Evolutionary conservation across 2,329 filamentous ascomycete genomes (phyloP).

Genomic region (Colletotrichum chrysophilum): DNA sequence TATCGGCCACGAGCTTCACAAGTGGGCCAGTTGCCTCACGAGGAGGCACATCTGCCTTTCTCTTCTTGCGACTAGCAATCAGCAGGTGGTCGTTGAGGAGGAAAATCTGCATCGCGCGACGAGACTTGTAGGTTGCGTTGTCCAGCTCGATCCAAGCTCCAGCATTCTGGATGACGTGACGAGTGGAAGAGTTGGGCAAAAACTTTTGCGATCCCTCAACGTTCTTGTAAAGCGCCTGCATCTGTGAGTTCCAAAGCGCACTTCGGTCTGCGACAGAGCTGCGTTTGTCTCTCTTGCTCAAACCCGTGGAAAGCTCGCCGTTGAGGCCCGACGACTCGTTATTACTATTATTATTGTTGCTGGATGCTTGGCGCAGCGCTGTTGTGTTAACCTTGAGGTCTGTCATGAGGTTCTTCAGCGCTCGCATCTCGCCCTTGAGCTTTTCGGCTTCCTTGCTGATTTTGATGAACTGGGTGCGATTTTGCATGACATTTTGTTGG

Average conservation of each 20-base stretch:
- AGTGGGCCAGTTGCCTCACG: conserved; percentile 52
- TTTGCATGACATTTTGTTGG: conserved; percentile 95
- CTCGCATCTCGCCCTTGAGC: conserved; percentile 94
- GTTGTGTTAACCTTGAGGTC: conserved; percentile 84
- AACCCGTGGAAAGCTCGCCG: conserved; percentile 55
- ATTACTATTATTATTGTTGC: conserved; percentile 51
- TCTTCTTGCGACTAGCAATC: conserved; percentile 91
- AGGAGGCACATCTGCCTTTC: conserved; percentile 73
- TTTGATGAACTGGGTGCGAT: conserved; percentile 97
- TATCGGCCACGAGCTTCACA: conserved; percentile 87
- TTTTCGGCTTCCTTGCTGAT: conserved; percentile 99
- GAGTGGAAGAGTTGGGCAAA: conserved; percentile 85
- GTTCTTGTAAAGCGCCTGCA: conserved; percentile 89
- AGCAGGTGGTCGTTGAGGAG: conserved; percentile 94
- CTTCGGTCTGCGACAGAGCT: conserved; percentile 82
- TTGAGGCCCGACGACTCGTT: conserved; percentile 53
- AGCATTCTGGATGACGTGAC: conserved; percentile 93
- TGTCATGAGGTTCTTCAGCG: conserved; percentile 86
- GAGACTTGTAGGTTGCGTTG: conserved; percentile 94
- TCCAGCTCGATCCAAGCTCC: conserved; percentile 95
- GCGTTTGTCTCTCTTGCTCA: conserved; percentile 79
- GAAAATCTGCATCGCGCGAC: conserved; percentile 88
- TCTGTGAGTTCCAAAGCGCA: conserved; percentile 71
- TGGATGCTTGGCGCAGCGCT: conserved; percentile 66
- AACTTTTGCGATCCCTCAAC: conserved; percentile 99